A percentile compares a stretch with the other conserved stretches of the same genome.
phyloP scores from a whole-genome alignment of 176 grass and related monocot species.

The Phyllostachys edulis region DNA sequence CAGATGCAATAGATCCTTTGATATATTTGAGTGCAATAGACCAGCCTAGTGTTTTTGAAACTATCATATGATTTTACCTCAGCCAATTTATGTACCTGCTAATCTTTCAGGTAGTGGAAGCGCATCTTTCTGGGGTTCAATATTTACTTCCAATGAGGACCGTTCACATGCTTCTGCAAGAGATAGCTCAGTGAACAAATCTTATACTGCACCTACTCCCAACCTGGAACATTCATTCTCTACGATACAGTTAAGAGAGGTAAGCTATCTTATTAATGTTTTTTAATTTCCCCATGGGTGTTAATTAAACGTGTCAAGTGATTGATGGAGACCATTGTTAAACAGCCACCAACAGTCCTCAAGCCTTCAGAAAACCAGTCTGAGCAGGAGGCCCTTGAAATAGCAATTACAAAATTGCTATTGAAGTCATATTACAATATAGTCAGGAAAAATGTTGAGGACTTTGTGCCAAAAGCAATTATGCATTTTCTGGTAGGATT shows the following conservation, averaged over 20 bases:
- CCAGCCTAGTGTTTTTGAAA: neutral
- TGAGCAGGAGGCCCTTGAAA: conserved; percentile 94
- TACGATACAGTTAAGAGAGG: conserved; percentile 88
- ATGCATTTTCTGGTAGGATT: conserved; percentile 92
- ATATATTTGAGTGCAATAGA: neutral
- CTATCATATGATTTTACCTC: neutral
- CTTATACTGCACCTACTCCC: conserved; percentile 38
- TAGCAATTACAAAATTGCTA: conserved; percentile 93
- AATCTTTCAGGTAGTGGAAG: conserved; percentile 59
- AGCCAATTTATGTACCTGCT: conserved; percentile 11
- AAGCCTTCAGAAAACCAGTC: conserved; percentile 92
- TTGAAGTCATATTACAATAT: conserved; percentile 99
- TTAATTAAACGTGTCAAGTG: conserved; percentile 22
- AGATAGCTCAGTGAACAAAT: conserved; percentile 59
- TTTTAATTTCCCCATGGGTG: neutral
- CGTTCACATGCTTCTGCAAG: conserved; percentile 52
- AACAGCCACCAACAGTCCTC: conserved; percentile 79
- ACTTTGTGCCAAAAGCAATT: conserved; percentile 90
- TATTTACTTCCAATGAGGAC: conserved; percentile 80
- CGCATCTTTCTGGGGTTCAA: conserved; percentile 77
- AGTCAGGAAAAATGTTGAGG: conserved; percentile 95
- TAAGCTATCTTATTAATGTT: conserved; percentile 24
- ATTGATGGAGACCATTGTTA: conserved; percentile 36
- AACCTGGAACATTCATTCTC: conserved; percentile 65
- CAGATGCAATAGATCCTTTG: neutral